Base-by-base conservation (phyloP, 805 yeast genomes). In the Saccharomycopsis microspora region DNA sequence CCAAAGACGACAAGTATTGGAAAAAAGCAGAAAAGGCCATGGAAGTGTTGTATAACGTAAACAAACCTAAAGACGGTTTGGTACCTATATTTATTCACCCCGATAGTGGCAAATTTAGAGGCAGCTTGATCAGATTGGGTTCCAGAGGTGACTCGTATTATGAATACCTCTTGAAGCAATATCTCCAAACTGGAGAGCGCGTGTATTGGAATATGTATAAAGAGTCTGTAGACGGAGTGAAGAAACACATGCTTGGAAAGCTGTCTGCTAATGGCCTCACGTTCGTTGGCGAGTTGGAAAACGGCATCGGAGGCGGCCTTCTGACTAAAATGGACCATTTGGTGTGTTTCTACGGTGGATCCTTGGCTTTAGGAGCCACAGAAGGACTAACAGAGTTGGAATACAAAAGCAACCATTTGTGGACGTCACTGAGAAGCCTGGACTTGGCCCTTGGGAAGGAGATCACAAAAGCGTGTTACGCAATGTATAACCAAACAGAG, bases 101-200 rank as follows among this genome's bases (percentile, higher is more conserved):
- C 5, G 81, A 78, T 39, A 73, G 82, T 0, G 96, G 93, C 4
- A 66, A 69, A 52, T 87, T 76, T 61, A 75, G 69, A 50, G 87
- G 87, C 0, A 57, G 60, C 1, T 63, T 74, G 46, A 85, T 90
- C 52, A 74, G 96, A 54, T 66, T 89, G 48, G 97, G 97, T 0
- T 83, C 95, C 0, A 72, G 96, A 56, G 97, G 96, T 43, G 97
- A 88, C 64, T 85, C 96, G 0, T 89, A 88, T 61, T 88, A 89
- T 60, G 96, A 89, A 65, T 87, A 87, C 60, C 67, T 89, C 41
- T 69, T 88, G 54, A 88, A 88, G 62, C 96, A 87, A 64, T 85
- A 82, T 58, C 64, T 89, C 54, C 89, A 85, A 62, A 86, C 96
- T 1, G 71, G 71, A 58, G 84, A 79, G 54, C 64, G 64, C 2